phyloP scores from a whole-genome alignment of 176 grass and related monocot genomes.

The Rhynchospora breviuscula region DNA sequence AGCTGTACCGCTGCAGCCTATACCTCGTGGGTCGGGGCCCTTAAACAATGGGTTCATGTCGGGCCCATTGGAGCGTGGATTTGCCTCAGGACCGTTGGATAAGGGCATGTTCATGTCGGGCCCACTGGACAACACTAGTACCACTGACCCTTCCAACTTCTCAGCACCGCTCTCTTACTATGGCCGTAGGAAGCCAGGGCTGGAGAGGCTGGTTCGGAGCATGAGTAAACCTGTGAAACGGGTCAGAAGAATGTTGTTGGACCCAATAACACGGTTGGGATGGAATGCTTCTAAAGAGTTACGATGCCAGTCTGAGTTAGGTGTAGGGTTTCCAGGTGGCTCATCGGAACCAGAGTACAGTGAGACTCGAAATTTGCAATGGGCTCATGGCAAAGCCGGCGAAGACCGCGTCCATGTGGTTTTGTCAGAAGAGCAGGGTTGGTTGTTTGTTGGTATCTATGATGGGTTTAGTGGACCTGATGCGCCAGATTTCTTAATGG shows the following conservation, averaged over 20 bases:
- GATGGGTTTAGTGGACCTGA: conserved; percentile 94
- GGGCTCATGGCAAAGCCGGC: conserved; percentile 92
- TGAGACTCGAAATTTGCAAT: conserved; percentile 73
- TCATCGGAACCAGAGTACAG: conserved; percentile 65
- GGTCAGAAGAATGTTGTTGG: conserved; percentile 53
- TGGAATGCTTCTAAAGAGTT: conserved; percentile 51
- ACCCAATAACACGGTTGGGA: conserved; percentile 55
- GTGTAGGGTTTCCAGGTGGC: conserved; percentile 41
- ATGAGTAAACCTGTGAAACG: conserved; percentile 80
- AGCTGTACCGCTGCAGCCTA: conserved; percentile 61
- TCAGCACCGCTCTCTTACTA: conserved; percentile 65
- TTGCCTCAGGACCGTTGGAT: conserved; percentile 73
- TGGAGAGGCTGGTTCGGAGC: conserved; percentile 60
- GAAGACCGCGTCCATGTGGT: conserved; percentile 92
- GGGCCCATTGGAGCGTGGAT: conserved; percentile 72
- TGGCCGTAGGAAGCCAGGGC: conserved; percentile 41
- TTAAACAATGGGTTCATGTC: conserved; percentile 72
- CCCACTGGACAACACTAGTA: conserved; percentile 43
- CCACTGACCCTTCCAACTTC: conserved; percentile 47
- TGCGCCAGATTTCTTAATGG: conserved; percentile 85
- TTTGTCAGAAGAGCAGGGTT: conserved; percentile 89
- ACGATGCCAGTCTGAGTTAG: conserved; percentile 45
- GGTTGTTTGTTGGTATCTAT: conserved; percentile 95
- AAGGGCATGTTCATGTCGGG: conserved; percentile 86
- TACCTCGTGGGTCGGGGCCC: conserved; percentile 62